Evolutionary conservation across 2,329 filamentous ascomycete genomes (phyloP), one percentile per base, ranked within the genome.

Genomic region (Boeremia lycopersici): DNA sequence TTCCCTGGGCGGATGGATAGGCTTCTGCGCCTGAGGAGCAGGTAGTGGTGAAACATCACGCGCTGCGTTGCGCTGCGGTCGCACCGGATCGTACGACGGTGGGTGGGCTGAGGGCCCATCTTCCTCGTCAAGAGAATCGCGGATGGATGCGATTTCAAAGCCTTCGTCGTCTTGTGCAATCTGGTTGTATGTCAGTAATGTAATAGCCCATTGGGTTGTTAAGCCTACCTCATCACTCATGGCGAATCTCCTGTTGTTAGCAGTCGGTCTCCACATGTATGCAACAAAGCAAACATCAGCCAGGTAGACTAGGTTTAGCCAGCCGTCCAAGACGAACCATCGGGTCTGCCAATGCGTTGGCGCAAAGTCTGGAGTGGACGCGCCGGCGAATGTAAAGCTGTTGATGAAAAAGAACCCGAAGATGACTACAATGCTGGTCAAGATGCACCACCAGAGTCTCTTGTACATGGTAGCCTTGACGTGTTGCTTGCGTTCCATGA

Each of bases 351-450:
- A 99, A 77, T 99, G 93, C 65, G 91, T 90, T 1, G 95, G 95
- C 4, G 96, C 91, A 74, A 96, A 99, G 74, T 96, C 89, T 0
- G 90, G 90, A 61, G 93, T 89, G 42, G 84, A 85, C 42, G 87
- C 86, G 11, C 92, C 93, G 43, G 93, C 93, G 73, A 99, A 96
- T 0, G 90, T 91, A 76, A 97, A 92, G 65, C 90, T 96, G 81
- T 97, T 98, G 81, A 98, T 88, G 81, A 99, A 98, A 82, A 99
- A 97, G 80, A 99, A 99, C 53, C 84, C 92, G 67, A 99, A 99
- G 65, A 98, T 97, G 65, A 98, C 91, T 43, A 98, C 79, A 72
- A 99, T 96, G 73, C 90, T 96, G 60, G 86, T 82, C 40, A 99
- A 82, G 56, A 99, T 96, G 74, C 91, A 93, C 93, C 93, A 99